A percentile compares a stretch with the other conserved stretches of the same genome.
These are phyloP conservation scores for Singerocomus inundabilis DNA, from an alignment of 1,284 basidiomycete species.

Conservation along the genomic window DNA sequence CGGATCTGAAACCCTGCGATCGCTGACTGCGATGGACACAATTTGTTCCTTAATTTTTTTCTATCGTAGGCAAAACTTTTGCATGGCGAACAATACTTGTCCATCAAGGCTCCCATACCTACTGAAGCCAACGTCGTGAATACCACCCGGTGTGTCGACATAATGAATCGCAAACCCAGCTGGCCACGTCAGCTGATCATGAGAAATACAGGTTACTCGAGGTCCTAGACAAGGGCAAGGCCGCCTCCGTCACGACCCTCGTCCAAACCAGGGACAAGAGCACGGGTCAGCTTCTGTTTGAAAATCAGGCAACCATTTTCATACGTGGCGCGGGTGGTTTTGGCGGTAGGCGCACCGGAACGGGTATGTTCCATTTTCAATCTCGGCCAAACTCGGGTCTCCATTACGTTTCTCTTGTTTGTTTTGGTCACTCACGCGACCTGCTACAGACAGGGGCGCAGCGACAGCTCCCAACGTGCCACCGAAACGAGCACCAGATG, in stretches of 20 bases:
- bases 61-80: constrained; percentile 82
- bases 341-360: constrained; percentile 85
- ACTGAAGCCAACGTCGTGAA: constrained; percentile 84
- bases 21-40: background rate
- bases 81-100: constrained; percentile 96
- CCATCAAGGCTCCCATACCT: constrained; percentile 86
- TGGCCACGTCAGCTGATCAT: background rate
- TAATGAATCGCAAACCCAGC: background rate
- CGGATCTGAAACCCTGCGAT: background rate
- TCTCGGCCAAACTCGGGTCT: constrained; percentile 4
- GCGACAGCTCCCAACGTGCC: constrained; percentile 84
- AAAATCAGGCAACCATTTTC: constrained; percentile 92
- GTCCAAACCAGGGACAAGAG: constrained; percentile 79
- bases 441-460: constrained; percentile 76
- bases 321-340: constrained; percentile 95
- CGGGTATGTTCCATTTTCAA: constrained; percentile 44
- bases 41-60: background rate
- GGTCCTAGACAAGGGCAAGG: constrained; percentile 89
- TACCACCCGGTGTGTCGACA: constrained; percentile 56
- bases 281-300: constrained; percentile 83
- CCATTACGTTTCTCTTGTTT: background rate
- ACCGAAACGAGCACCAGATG: constrained; percentile 84
- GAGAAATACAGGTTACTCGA: constrained; percentile 57
- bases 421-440: background rate
- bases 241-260: constrained; percentile 80